Conservation (phyloP, 2,329 filamentous ascomycete genomes). For the Raffaelea arxii region DNA sequence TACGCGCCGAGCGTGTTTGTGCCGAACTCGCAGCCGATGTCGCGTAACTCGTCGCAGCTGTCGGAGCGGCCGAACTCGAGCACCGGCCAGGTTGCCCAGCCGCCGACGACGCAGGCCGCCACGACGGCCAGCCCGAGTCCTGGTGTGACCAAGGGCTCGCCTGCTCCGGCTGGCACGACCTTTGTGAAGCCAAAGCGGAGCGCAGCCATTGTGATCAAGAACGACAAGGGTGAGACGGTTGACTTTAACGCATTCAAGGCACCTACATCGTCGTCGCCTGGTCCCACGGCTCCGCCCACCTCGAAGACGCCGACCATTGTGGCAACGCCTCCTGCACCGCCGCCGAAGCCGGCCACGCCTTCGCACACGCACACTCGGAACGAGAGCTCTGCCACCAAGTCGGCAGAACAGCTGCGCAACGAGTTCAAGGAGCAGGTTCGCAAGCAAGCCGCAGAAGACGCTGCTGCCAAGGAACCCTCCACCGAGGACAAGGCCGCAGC, state of each 20-base stretch:
- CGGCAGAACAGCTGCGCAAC: conserved; percentile 69
- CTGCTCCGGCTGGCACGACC: conserved; percentile 27
- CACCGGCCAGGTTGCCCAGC: conserved; percentile 52
- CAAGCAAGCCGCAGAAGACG: conserved; percentile 26
- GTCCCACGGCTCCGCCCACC: conserved; percentile 35
- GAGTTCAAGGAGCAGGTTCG: conserved; percentile 75
- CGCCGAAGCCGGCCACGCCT: conserved; percentile 62
- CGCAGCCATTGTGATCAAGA: conserved; percentile 74
- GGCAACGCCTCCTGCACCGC: conserved; percentile 67
- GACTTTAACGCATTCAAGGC: conserved; percentile 52
- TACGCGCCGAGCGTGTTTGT: conserved; percentile 27
- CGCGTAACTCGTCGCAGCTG: conserved; percentile 71
- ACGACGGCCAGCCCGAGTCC: conserved; percentile 26
- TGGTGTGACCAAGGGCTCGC: conserved; percentile 29
- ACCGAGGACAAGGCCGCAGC: conserved; percentile 18
- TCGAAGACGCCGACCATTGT: conserved; percentile 61
- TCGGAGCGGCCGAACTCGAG: conserved; percentile 58
- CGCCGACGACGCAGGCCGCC: neutral
- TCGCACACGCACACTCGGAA: conserved; percentile 59
- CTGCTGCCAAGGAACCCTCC: conserved; percentile 19
- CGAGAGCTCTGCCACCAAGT: conserved; percentile 62
- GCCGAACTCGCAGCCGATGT: conserved; percentile 60
- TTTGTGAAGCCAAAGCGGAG: conserved; percentile 54
- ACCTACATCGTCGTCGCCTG: conserved; percentile 46
- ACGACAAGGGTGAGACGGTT: conserved; percentile 67